Conservation (phyloP, 1,284 basidiomycete species). For the Entoloma clypeatum region DNA sequence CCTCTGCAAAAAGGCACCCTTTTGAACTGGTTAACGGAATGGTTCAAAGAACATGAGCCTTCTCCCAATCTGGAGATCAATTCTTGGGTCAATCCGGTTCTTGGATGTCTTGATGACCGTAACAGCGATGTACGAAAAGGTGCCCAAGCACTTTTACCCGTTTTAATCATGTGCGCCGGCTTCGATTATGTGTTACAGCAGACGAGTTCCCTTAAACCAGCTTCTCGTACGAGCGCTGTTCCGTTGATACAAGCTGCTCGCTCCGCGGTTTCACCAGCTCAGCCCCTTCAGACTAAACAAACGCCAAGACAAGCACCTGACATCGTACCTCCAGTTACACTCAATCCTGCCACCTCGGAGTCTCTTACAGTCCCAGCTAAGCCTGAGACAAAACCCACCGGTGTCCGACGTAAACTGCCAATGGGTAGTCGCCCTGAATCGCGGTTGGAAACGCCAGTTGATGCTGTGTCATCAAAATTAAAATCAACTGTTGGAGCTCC, state of each 20-base stretch:
- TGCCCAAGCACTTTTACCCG: conserved; percentile 80
- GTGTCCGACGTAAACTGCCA: conserved; percentile 72
- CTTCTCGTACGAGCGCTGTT: conserved; percentile 80
- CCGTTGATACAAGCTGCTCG: conserved; percentile 85
- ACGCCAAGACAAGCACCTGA: conserved; percentile 23
- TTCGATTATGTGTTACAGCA: conserved; percentile 87
- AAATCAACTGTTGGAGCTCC: conserved; percentile 43
- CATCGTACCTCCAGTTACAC: conserved; percentile 25
- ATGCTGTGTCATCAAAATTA: conserved; percentile 39
- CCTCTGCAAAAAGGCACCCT: conserved; percentile 85
- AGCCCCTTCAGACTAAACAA: conserved; percentile 22
- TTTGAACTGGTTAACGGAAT: conserved; percentile 81
- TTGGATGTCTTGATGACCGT: conserved; percentile 88
- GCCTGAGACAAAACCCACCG: conserved; percentile 46
- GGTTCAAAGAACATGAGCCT: conserved; percentile 68
- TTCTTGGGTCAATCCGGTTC: conserved; percentile 66
- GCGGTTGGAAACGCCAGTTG: conserved; percentile 51
- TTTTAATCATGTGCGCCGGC: conserved; percentile 74
- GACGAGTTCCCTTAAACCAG: conserved; percentile 86
- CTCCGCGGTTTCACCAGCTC: conserved; percentile 32
- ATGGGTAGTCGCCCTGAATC: conserved; percentile 62
- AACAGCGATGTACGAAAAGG: conserved; percentile 90
- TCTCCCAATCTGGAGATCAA: conserved; percentile 67
- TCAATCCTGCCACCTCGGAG: conserved; percentile 36
- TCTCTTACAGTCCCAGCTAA: conserved; percentile 33